Conservation (phyloP, 345 rosid species). For the Salix brachista region DNA sequence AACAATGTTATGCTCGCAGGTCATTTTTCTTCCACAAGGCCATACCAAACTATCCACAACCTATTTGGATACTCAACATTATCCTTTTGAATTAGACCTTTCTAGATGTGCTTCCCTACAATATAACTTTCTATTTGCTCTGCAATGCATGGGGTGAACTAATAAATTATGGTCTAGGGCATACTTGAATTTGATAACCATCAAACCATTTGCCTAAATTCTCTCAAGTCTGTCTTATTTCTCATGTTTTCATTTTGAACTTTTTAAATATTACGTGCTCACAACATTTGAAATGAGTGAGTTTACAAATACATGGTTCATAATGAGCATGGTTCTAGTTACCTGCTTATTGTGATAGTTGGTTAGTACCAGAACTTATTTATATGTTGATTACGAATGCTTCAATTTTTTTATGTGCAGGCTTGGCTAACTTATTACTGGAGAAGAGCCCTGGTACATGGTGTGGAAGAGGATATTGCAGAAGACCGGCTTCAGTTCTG, state of each 20-base stretch:
- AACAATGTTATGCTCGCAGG: neutral
- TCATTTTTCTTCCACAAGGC: neutral
- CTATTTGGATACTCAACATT: neutral
- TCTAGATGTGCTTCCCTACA: neutral
- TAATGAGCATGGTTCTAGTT: too few relatives aligned
- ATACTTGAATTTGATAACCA: neutral
- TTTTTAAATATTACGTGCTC: neutral
- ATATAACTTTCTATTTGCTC: neutral
- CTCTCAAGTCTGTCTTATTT: neutral
- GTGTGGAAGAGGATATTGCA: constrained; percentile 69
- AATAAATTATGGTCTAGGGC: neutral
- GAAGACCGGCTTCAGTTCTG: constrained; percentile 68
- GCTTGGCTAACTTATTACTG: constrained; percentile 84
- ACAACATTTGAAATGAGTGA: neutral
- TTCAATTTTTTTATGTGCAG: constrained; percentile 27
- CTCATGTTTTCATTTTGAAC: neutral
- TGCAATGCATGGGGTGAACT: neutral
- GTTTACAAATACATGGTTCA: neutral
- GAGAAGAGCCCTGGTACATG: constrained; percentile 72
- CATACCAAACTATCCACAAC: neutral
- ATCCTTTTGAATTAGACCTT: neutral
- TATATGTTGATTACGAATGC: neutral
- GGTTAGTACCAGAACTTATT: neutral
- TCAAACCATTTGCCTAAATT: neutral
- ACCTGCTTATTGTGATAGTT: neutral